Conservation (phyloP, 1,284 basidiomycete genomes). For the Sporisorium sorghi region DNA sequence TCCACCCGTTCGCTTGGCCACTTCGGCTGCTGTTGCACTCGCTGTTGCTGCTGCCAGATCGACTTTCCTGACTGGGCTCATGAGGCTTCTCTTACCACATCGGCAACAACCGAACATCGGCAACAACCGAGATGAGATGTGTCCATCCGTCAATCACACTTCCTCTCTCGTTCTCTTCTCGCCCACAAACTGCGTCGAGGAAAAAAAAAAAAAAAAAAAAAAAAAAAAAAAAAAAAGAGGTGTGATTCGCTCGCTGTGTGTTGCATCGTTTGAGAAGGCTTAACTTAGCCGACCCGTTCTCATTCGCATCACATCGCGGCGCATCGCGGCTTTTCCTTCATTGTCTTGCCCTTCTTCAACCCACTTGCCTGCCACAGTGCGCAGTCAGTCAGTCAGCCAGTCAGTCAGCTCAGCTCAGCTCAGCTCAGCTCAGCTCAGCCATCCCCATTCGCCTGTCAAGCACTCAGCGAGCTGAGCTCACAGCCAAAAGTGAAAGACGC, state of each 20-base stretch:
- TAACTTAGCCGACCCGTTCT: neutral
- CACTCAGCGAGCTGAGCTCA: too few species aligned
- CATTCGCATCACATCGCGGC: neutral
- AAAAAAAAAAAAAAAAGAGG: neutral
- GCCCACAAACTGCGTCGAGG: too few species aligned
- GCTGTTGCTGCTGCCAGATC: neutral
- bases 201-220: too few species aligned
- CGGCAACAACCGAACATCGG: constrained; percentile 1
- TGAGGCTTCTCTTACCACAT: constrained; percentile 1
- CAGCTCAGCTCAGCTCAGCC: too few species aligned
- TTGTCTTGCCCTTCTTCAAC: too few species aligned
- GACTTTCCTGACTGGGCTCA: neutral
- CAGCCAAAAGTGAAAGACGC: neutral
- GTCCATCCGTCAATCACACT: too few species aligned
- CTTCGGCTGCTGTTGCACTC: too few species aligned
- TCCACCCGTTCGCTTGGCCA: neutral
- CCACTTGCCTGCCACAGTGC: too few species aligned
- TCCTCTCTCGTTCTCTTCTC: neutral
- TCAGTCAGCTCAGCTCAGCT: neutral
- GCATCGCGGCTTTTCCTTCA: too few species aligned
- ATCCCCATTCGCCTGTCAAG: too few species aligned
- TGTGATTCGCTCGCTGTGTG: constrained; percentile 1
- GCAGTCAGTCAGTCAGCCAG: too few species aligned
- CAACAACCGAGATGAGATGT: too few species aligned
- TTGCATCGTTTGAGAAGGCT: neutral